phyloP scores from a whole-genome alignment of 2,329 filamentous ascomycete species.

The Botrytis cinerea region DNA sequence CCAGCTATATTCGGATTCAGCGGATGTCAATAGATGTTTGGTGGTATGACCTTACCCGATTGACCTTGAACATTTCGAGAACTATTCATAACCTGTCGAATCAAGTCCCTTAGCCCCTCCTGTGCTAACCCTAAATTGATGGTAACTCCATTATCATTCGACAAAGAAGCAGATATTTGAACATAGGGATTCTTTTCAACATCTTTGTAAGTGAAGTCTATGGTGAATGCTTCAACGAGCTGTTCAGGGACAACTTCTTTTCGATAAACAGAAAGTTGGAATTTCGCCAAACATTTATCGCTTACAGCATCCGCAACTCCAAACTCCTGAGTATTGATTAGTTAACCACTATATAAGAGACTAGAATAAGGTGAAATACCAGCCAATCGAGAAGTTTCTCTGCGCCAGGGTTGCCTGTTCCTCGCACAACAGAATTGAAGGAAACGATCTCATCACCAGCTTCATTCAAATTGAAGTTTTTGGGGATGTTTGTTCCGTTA shows the following conservation, averaged over 20 bases:
- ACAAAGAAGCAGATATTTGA: slow-evolving; percentile 17
- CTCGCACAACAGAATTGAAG: slow-evolving; percentile 20
- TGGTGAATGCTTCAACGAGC: slow-evolving; percentile 35
- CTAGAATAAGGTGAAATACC: slow-evolving; percentile 24
- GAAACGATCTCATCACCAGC: slow-evolving; percentile 7
- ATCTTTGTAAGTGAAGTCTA: slow-evolving; percentile 32
- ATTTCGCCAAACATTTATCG: slow-evolving; percentile 31
- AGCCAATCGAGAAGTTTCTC: slow-evolving; percentile 38
- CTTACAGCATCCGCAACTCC: slow-evolving; percentile 33
- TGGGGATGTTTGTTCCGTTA: slow-evolving; percentile 10
- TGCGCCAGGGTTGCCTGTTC: slow-evolving; percentile 24
- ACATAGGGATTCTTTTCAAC: background rate
- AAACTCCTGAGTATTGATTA: slow-evolving; percentile 31
- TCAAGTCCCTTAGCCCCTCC: slow-evolving; percentile 12
- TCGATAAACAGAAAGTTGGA: slow-evolving; percentile 35
- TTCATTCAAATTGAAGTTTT: background rate
- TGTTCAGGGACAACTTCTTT: slow-evolving; percentile 27
- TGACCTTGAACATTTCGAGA: background rate
- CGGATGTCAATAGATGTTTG: background rate
- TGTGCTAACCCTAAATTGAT: slow-evolving; percentile 22
- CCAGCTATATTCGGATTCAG: slow-evolving; percentile 9
- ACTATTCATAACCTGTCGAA: slow-evolving; percentile 14
- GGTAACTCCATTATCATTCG: background rate
- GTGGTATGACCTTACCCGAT: slow-evolving; percentile 4
- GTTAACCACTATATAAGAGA: background rate